Evolutionary conservation across 768 basidiomycete species (phyloP), one percentile per base, ranked within the genome.

Genomic region (Agaricus blazei): DNA sequence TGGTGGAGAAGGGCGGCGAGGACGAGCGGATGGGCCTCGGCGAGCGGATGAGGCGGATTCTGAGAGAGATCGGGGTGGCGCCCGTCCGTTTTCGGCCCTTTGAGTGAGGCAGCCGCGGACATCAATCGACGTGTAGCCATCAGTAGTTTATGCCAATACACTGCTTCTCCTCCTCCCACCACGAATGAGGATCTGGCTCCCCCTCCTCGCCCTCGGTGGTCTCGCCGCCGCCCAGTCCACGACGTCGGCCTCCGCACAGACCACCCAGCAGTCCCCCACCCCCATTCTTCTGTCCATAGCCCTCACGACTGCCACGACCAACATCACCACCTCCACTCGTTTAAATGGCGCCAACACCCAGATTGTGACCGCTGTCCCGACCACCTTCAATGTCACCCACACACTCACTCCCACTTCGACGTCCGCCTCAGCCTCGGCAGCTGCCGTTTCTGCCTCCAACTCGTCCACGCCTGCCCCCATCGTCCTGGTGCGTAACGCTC

Each of bases 311-410:
- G 60, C 60, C 47, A 62, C 63, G 14, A 72, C 72, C 56, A 79
- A 80, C 40, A 70, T 76, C 62, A 79, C 79, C 4, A 56, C 81
- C 50, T 77, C 83, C 31, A 72, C 83, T 34, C 70, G 79, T 52
- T 71, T 71, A 43, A 75, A 79, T 4, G 82, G 78, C 19, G 75
- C 68, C 54, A 70, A 73, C 57, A 71, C 80, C 37, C 68, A 79
- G 31, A 55, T 85, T 52, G 73, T 81, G 51, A 80, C 82, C 28
- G 73, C 80, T 31, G 60, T 88, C 48, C 80, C 87, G n/a, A 80
- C 79, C 42, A 67, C 78, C 52, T 75, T 80, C 66, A 85, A 87
- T 70, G 81, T 82, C 58, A 87, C 84, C 50, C 68, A 75, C 52
- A 83, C 83, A 6, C 60, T 80, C 54, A 74, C 84, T 0, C 67